Evolutionary conservation across 345 rosid genomes (phyloP).

Genomic region (Arabidopsis thaliana): DNA sequence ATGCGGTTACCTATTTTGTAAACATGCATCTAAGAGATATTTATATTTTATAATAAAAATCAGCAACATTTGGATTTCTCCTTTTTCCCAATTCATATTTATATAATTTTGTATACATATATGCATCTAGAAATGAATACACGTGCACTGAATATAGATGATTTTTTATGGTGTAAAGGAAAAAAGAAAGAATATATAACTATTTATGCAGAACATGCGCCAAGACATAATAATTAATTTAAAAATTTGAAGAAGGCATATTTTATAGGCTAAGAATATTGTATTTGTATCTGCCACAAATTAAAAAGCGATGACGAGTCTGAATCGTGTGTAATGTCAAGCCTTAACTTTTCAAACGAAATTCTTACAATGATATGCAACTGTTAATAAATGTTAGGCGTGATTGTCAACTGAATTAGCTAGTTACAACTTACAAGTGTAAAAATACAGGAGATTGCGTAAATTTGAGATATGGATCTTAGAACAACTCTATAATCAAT

Average conservation of each 20-base stretch:
- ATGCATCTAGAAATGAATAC: not conserved
- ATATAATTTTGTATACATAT: not conserved
- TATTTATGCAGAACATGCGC: not conserved
- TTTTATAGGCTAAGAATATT: not conserved
- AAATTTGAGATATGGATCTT: not conserved
- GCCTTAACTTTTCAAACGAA: not conserved
- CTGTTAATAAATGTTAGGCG: not conserved
- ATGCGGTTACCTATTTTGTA: constrained; percentile 27
- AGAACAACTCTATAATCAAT: not conserved
- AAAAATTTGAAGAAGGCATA: not conserved
- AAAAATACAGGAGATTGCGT: not conserved
- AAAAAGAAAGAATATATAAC: not conserved
- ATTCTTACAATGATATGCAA: not conserved
- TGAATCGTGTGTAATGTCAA: not conserved
- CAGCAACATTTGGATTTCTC: not conserved
- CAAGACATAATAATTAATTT: not conserved
- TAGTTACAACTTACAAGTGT: too few species aligned
- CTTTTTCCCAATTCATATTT: not conserved
- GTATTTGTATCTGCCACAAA: not conserved
- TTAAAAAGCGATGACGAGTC: not conserved
- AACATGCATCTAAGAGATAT: not conserved
- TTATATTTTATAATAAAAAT: constrained; percentile 17
- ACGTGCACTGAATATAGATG: not conserved
- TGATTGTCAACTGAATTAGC: not conserved
- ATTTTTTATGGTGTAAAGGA: not conserved